phyloP scores from a whole-genome alignment of 164 flowering plant species.

The Stephania yunnanensis region DNA sequence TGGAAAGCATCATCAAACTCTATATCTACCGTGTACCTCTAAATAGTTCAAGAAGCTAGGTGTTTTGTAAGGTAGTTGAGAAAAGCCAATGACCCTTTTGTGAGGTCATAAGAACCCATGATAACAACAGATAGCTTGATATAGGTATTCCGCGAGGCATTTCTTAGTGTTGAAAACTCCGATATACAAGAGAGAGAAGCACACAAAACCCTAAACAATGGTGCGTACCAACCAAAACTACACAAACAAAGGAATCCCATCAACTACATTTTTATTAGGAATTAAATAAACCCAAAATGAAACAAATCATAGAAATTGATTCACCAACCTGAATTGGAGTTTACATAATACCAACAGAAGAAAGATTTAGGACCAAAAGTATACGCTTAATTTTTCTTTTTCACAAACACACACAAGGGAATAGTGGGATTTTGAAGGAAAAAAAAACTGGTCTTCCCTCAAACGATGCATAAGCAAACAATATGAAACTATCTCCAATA shows the following conservation, averaged over 20 bases:
- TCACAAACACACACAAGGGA: too few species aligned
- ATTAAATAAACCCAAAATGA: not conserved
- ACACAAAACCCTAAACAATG: constrained; percentile 84
- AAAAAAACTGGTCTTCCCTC: too few species aligned
- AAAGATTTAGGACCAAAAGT: too few species aligned
- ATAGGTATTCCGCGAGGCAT: constrained; percentile 81
- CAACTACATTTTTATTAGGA: constrained; percentile 4
- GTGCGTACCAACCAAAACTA: constrained; percentile 98
- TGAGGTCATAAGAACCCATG: constrained; percentile 88
- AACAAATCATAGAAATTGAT: not conserved
- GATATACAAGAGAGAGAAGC: constrained; percentile 50
- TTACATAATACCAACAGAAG: too few species aligned
- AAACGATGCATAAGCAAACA: too few species aligned
- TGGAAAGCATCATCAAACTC: too few species aligned
- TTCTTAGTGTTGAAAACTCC: constrained; percentile 78
- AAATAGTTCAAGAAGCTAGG: too few species aligned
- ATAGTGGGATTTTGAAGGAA: too few species aligned
- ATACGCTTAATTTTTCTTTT: too few species aligned
- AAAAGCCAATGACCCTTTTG: constrained; percentile 84
- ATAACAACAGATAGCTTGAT: constrained; percentile 77
- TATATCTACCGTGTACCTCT: too few species aligned
- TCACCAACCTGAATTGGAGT: constrained; percentile 61
- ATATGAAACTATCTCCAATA: too few species aligned
- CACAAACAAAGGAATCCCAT: constrained; percentile 1
- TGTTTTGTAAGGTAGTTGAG: constrained; percentile 86